These are phyloP conservation scores for Yarrowia deformans DNA, from an alignment of 805 yeast species.

Conservation along the genomic window DNA sequence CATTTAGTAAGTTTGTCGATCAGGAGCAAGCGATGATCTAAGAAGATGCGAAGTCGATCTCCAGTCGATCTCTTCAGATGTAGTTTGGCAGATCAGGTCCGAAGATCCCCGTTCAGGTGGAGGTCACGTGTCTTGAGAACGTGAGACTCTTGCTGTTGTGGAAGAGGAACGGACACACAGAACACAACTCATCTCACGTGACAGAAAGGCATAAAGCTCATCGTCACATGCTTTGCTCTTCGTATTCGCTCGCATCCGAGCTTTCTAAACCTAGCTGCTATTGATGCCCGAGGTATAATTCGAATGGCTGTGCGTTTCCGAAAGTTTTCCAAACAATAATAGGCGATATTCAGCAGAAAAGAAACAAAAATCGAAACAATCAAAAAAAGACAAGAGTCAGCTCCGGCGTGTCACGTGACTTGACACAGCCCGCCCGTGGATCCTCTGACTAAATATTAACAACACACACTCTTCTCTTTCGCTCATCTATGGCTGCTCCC, in stretches of 20 bases:
- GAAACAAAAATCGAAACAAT: no score
- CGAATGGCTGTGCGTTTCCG: no score
- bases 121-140: background rate
- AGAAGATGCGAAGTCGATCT: background rate
- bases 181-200: background rate
- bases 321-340: no score
- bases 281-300: background rate
- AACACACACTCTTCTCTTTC: background rate
- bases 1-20: constrained; percentile 17
- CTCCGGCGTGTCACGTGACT: background rate
- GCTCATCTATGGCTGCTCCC: background rate
- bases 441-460: no score
- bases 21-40: constrained; percentile 20
- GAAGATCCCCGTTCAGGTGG: background rate
- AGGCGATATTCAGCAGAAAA: no score
- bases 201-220: background rate
- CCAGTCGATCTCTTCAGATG: background rate
- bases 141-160: no score
- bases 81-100: background rate
- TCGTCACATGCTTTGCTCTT: background rate
- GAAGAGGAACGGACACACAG: no score
- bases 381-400: no score
- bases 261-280: background rate
- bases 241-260: constrained; percentile 6
- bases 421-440: background rate